Conservation (phyloP, 441 rosid species). For the Daphne laureola region DNA sequence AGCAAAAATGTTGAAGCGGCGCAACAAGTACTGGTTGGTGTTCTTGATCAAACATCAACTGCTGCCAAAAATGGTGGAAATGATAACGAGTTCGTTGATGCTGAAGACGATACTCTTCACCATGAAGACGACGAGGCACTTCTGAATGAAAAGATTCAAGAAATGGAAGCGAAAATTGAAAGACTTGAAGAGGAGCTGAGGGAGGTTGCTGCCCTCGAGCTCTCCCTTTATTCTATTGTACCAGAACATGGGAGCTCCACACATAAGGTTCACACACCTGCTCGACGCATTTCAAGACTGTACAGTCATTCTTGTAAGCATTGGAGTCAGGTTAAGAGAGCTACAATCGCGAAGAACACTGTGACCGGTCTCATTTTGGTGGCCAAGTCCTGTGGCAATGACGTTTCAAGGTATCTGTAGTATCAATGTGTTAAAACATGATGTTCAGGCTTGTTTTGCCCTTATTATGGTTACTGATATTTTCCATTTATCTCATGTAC, state of each 20-base stretch:
- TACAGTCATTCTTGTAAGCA: slow-evolving; percentile 73
- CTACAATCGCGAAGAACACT: slow-evolving; percentile 58
- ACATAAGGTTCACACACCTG: slow-evolving; percentile 83
- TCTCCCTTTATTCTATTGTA: slow-evolving; percentile 68
- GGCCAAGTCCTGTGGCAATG: slow-evolving; percentile 74
- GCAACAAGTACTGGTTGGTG: slow-evolving; percentile 35
- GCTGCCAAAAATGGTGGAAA: slow-evolving; percentile 33
- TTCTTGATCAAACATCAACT: slow-evolving; percentile 49
- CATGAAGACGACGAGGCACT: slow-evolving; percentile 34
- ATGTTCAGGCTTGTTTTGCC: slow-evolving; percentile 9
- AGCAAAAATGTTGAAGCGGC: slow-evolving; percentile 35
- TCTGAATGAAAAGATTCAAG: slow-evolving; percentile 40
- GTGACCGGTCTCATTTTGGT: slow-evolving; percentile 69
- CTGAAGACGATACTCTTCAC: slow-evolving; percentile 34
- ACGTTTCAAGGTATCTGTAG: slow-evolving; percentile 64
- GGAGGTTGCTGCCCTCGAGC: slow-evolving; percentile 87
- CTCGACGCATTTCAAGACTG: slow-evolving; percentile 73
- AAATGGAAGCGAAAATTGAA: slow-evolving; percentile 64
- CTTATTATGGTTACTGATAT: slow-evolving; percentile 9
- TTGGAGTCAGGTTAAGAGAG: slow-evolving; percentile 53
- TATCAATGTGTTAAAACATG: not conserved
- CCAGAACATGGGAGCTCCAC: slow-evolving; percentile 86
- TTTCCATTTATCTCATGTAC: slow-evolving; percentile 15
- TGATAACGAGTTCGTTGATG: slow-evolving; percentile 42
- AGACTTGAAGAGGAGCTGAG: slow-evolving; percentile 84